These are phyloP conservation scores for Brachypodium distachyon DNA, from an alignment of 202 grass and related monocot genomes.

Conservation along the genomic window DNA sequence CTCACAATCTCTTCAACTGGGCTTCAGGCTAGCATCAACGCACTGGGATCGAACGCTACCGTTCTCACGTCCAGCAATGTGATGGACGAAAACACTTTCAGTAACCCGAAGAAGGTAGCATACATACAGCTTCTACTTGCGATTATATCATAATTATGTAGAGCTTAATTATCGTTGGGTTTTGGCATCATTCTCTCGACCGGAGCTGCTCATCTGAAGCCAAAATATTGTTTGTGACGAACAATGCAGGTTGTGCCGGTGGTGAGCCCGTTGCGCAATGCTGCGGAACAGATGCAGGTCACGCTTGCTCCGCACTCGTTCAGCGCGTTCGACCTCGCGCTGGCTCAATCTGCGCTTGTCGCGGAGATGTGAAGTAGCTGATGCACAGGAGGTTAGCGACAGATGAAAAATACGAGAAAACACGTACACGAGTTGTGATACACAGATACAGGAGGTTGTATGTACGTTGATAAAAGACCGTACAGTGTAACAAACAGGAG, in stretches of 20 bases:
- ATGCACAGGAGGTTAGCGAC: not conserved
- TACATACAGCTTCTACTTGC: not conserved
- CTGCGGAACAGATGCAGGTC: constrained; percentile 47
- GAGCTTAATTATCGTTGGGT: not conserved
- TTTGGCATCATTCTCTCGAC: not conserved
- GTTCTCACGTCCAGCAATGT: constrained; percentile 71
- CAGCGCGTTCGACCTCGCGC: constrained; percentile 46
- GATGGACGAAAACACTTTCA: constrained; percentile 86
- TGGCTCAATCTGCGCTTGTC: constrained; percentile 22
- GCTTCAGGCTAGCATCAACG: constrained; percentile 34
- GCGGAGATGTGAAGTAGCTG: constrained; percentile 52
- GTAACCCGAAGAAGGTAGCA: constrained; percentile 63
- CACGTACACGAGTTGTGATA: not conserved
- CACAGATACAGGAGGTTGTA: not conserved
- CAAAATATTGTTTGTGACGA: not conserved
- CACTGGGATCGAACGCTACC: constrained; percentile 33
- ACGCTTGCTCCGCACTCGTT: constrained; percentile 49
- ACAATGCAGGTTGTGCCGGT: constrained; percentile 50
- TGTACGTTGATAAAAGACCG: not conserved
- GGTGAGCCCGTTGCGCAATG: constrained; percentile 29
- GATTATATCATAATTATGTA: not conserved
- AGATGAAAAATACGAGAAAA: not conserved
- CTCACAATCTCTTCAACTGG: constrained; percentile 44
- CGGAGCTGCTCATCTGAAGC: not conserved
- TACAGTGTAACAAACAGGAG: not conserved